Evolutionary conservation across 495 filamentous ascomycete genomes (phyloP).

Genomic region (Aspergillus hancockii): DNA sequence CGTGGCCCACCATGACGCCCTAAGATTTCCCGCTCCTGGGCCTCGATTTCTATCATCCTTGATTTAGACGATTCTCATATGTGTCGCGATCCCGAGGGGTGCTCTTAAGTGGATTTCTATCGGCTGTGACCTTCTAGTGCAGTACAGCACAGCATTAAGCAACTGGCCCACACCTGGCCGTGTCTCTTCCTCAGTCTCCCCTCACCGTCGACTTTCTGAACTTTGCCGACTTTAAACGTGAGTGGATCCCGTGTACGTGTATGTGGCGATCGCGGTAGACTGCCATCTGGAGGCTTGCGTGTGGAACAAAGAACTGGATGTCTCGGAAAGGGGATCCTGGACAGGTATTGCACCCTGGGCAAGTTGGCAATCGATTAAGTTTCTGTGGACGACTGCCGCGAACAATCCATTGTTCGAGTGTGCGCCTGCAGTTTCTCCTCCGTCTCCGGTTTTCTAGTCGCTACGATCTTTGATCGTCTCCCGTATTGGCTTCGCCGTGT

Average conservation of each 20-base stretch:
- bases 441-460: conserved; percentile 9
- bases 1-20: conserved; percentile 32
- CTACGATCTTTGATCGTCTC: conserved; percentile 6
- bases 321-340: conserved; percentile 26
- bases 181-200: conserved; percentile 3
- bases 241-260: conserved; percentile 8
- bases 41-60: conserved; percentile 16
- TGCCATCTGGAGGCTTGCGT: conserved; percentile 15
- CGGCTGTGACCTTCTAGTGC: conserved; percentile 17
- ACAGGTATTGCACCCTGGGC: conserved; percentile 28
- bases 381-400: conserved; percentile 29
- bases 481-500: conserved; percentile 13
- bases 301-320: conserved; percentile 22
- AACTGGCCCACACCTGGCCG: background rate
- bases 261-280: conserved; percentile 13
- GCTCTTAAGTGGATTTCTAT: conserved; percentile 13
- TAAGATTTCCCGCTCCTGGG: conserved; percentile 19
- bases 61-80: conserved; percentile 16
- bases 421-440: conserved; percentile 16
- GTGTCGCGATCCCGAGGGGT: conserved; percentile 22
- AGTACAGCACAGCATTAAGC: background rate
- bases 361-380: conserved; percentile 19
- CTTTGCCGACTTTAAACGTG: conserved; percentile 2
- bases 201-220: background rate
- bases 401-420: conserved; percentile 42